These are phyloP conservation scores for Alternaria triticimaculans DNA, from an alignment of 2,329 filamentous ascomycete genomes.

Conservation along the genomic window DNA sequence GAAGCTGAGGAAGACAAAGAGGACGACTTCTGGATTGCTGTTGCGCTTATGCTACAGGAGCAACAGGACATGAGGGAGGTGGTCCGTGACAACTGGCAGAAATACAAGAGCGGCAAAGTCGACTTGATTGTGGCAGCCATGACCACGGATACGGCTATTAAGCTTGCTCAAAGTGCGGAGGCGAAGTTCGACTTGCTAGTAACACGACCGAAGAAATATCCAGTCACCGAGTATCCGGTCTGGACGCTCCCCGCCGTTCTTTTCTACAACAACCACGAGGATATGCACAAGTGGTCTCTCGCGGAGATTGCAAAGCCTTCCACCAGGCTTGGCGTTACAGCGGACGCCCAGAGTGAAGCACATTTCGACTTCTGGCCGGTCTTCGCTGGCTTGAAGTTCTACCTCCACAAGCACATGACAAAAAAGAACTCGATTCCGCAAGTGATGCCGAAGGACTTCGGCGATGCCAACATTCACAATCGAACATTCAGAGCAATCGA, in stretches of 20 bases:
- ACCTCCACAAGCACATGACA: not conserved
- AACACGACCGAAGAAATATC: conserved; percentile 10
- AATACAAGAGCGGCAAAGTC: conserved; percentile 7
- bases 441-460: not conserved
- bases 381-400: not conserved
- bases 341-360: not conserved
- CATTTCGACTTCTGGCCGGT: not conserved
- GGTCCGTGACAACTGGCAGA: conserved; percentile 3
- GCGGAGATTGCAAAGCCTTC: not conserved
- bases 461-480: not conserved
- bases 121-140: conserved; percentile 11
- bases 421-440: not conserved
- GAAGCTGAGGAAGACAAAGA: not conserved
- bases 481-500: not conserved
- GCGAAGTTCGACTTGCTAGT: conserved; percentile 10
- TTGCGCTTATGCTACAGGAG: conserved; percentile 1
- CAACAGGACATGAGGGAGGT: not conserved
- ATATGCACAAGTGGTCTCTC: not conserved
- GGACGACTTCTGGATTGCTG: conserved; percentile 5
- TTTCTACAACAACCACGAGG: not conserved
- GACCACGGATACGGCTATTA: conserved; percentile 9
- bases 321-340: not conserved
- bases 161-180: conserved; percentile 8
- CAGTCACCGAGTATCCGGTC: not conserved
- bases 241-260: conserved; percentile 2